phyloP scores from a whole-genome alignment of 345 rosid species.

The Cardamine resedifolia region DNA sequence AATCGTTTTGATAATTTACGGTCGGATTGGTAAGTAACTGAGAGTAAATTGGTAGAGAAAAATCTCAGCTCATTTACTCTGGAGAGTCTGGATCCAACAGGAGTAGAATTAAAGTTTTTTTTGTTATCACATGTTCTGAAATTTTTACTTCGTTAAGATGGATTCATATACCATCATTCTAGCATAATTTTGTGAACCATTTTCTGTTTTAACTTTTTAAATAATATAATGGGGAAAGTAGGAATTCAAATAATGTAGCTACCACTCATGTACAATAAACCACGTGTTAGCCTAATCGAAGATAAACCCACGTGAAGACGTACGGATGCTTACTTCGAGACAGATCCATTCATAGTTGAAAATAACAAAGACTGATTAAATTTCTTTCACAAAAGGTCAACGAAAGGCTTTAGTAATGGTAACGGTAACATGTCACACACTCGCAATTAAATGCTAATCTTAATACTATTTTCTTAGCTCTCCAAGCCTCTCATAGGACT shows the following conservation, averaged over 20 bases:
- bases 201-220: not conserved
- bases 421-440: conserved; percentile 15
- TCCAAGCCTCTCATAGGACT: not conserved
- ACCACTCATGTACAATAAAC: not conserved
- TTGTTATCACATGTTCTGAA: no score
- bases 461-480: not conserved
- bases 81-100: no score
- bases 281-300: conserved; percentile 5
- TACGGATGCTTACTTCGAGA: conserved; percentile 25
- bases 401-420: conserved; percentile 5
- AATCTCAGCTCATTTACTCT: no score
- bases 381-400: conserved; percentile 12
- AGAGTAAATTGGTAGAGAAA: no score
- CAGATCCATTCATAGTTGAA: conserved; percentile 23
- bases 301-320: conserved; percentile 21
- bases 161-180: no score
- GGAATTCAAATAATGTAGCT: not conserved
- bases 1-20: not conserved
- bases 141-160: no score
- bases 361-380: not conserved
- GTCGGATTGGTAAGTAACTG: no score
- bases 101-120: no score
- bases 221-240: not conserved
- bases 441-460: conserved; percentile 11
- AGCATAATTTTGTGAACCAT: not conserved